Evolutionary conservation across 1,284 basidiomycete species (phyloP).

Genomic region (Garcileccinum viscosum): DNA sequence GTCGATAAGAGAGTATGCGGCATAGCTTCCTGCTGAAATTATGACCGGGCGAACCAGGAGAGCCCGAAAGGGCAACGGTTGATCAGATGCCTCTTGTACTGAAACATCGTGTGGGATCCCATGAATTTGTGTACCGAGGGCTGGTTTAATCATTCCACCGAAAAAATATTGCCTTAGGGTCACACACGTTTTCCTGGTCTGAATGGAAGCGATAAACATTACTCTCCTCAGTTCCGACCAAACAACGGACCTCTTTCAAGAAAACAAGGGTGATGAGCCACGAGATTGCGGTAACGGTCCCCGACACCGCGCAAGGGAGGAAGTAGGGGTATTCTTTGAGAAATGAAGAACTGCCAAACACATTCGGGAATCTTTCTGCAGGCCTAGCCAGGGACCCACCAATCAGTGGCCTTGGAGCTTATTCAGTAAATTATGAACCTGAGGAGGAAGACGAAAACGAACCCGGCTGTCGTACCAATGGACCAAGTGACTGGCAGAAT

Average conservation of each 20-base stretch:
- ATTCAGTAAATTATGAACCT: slow-evolving; percentile 7
- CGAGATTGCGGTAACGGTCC: slow-evolving; percentile 52
- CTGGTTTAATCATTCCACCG: slow-evolving; percentile 6
- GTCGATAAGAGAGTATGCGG: slow-evolving; percentile 46
- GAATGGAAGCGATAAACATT: slow-evolving; percentile 7
- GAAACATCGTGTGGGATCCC: slow-evolving; percentile 2
- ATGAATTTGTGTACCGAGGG: neutral
- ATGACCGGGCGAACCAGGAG: slow-evolving; percentile 46
- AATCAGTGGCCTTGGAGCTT: slow-evolving; percentile 55
- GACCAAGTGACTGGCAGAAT: slow-evolving; percentile 54
- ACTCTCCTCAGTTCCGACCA: neutral
- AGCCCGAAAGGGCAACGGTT: slow-evolving; percentile 42
- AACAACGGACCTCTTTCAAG: slow-evolving; percentile 61
- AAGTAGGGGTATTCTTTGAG: slow-evolving; percentile 71
- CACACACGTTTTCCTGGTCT: slow-evolving; percentile 25
- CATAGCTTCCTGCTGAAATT: slow-evolving; percentile 50
- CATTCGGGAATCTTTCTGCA: slow-evolving; percentile 58
- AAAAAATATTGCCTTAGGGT: slow-evolving; percentile 31
- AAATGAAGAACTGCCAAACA: slow-evolving; percentile 57
- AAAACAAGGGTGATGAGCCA: slow-evolving; percentile 54
- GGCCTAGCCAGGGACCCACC: slow-evolving; percentile 67
- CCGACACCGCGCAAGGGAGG: slow-evolving; percentile 63
- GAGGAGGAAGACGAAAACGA: slow-evolving; percentile 8
- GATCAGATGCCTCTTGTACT: slow-evolving; percentile 8
- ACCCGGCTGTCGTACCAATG: slow-evolving; percentile 51